Evolutionary conservation across 257 asterid species (phyloP).

Genomic region (Ehretia macrophylla): DNA sequence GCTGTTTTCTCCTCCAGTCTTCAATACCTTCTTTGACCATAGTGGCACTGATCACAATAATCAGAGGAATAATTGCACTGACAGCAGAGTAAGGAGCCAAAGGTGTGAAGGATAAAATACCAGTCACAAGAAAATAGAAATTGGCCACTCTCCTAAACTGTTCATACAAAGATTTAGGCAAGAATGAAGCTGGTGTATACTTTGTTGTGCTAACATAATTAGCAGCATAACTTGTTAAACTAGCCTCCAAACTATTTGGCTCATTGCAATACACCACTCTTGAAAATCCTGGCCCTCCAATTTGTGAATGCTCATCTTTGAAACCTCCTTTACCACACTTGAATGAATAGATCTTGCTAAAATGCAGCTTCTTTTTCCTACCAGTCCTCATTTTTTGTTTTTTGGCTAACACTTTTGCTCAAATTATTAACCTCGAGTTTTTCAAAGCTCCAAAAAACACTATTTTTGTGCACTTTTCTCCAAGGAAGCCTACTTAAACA

Average conservation of each 20-base stretch:
- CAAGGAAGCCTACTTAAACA: not conserved
- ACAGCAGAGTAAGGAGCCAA: constrained; percentile 72
- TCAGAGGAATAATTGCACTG: constrained; percentile 64
- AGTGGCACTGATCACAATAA: constrained; percentile 66
- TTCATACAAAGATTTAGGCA: constrained; percentile 86
- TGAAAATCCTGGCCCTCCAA: constrained; percentile 90
- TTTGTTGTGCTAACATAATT: constrained; percentile 79
- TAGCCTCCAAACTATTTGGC: constrained; percentile 43
- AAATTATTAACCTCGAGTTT: not conserved
- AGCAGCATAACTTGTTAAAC: constrained; percentile 35
- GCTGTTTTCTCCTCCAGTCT: constrained; percentile 68
- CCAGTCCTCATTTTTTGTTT: constrained; percentile 36
- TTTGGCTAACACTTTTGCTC: not conserved
- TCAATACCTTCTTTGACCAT: constrained; percentile 86
- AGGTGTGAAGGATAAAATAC: constrained; percentile 60
- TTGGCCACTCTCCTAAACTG: constrained; percentile 96
- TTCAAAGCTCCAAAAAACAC: constrained; percentile 1
- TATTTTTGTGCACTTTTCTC: constrained; percentile 3
- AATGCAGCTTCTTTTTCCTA: constrained; percentile 48
- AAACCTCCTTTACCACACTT: constrained; percentile 46
- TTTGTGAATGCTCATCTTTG: constrained; percentile 59
- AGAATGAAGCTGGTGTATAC: constrained; percentile 74
- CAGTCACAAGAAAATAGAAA: constrained; percentile 75
- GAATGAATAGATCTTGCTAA: constrained; percentile 80
- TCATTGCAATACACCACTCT: constrained; percentile 80